Conservation (phyloP, 768 basidiomycete genomes). For the Mycena filopes region DNA sequence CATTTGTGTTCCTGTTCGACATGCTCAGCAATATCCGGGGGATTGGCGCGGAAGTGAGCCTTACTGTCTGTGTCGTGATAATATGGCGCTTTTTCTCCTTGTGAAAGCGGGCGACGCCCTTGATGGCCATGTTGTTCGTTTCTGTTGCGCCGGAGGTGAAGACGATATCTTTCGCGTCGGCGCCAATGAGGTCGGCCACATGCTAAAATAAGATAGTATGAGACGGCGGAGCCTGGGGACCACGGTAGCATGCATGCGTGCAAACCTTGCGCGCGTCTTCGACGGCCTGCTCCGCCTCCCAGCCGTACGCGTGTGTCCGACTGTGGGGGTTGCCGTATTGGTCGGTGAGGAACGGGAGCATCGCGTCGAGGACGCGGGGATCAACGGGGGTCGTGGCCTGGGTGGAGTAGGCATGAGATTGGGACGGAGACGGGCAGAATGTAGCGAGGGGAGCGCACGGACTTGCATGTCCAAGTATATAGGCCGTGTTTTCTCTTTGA, state of each 20-base stretch:
- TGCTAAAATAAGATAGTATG: constrained; percentile 58
- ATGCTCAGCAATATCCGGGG: constrained; percentile 7
- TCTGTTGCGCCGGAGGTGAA: constrained; percentile 99
- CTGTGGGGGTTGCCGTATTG: constrained; percentile 99
- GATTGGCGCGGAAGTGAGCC: constrained; percentile 40
- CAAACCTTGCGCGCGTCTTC: constrained; percentile 88
- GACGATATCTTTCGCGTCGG: constrained; percentile 93
- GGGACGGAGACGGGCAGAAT: neutral
- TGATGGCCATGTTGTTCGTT: constrained; percentile 97
- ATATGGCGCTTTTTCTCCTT: constrained; percentile 93
- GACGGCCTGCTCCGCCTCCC: constrained; percentile 97
- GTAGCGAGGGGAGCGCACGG: no score
- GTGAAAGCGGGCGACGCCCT: constrained; percentile 96
- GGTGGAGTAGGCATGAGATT: constrained; percentile 24
- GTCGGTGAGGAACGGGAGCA: constrained; percentile 95
- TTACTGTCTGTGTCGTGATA: constrained; percentile 93
- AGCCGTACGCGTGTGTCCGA: constrained; percentile 98
- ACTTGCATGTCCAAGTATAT: constrained; percentile 99
- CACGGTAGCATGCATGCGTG: neutral
- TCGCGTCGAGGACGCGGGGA: constrained; percentile 94
- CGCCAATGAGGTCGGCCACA: constrained; percentile 92
- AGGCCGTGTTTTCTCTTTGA: constrained; percentile 76
- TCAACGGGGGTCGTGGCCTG: constrained; percentile 98
- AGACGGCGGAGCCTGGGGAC: no score
- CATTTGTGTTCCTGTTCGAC: constrained; percentile 94